Evolutionary conservation across 768 basidiomycete genomes (phyloP).

Genomic region (Amanita pseudoporphyria): DNA sequence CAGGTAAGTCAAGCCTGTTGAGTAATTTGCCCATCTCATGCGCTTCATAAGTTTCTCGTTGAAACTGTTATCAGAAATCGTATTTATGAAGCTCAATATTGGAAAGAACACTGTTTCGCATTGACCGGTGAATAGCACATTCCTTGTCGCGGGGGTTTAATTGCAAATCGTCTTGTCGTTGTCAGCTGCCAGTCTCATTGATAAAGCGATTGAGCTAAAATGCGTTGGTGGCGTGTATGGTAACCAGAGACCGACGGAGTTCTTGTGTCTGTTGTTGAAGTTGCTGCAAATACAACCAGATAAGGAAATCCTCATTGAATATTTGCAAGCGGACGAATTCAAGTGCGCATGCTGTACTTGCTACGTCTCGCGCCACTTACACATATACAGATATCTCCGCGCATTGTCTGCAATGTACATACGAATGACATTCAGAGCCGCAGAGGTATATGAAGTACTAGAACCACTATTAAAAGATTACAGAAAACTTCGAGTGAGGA

Average conservation of each 20-base stretch:
- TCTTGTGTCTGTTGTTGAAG: slow-evolving; percentile 87
- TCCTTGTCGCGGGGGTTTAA: not conserved
- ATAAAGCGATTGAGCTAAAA: slow-evolving; percentile 78
- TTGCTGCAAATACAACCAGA: slow-evolving; percentile 95
- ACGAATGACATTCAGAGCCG: slow-evolving; percentile 86
- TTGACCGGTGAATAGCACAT: slow-evolving; percentile 56
- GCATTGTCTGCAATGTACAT: slow-evolving; percentile 92
- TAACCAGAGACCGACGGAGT: slow-evolving; percentile 92
- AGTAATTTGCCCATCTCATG: slow-evolving; percentile 8
- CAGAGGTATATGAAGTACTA: slow-evolving; percentile 86
- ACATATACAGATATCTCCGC: slow-evolving; percentile 66
- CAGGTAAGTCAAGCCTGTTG: slow-evolving; percentile 45
- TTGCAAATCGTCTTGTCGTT: not conserved
- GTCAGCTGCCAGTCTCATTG: slow-evolving; percentile 85
- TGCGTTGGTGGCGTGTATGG: slow-evolving; percentile 91
- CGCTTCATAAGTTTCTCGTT: slow-evolving; percentile 63
- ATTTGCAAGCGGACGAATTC: slow-evolving; percentile 94
- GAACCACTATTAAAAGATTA: slow-evolving; percentile 95
- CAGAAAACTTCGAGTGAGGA: slow-evolving; percentile 73
- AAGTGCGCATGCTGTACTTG: slow-evolving; percentile 52
- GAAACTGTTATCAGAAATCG: slow-evolving; percentile 95
- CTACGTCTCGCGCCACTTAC: slow-evolving; percentile 1
- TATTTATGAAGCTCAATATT: slow-evolving; percentile 90
- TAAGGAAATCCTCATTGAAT: slow-evolving; percentile 94
- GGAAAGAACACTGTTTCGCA: slow-evolving; percentile 99